A percentile compares a stretch with the other conserved stretches of the same genome.
Evolutionary conservation across 192 early-diverging fungal species (phyloP).

Genomic region (Linnemannia exigua): DNA sequence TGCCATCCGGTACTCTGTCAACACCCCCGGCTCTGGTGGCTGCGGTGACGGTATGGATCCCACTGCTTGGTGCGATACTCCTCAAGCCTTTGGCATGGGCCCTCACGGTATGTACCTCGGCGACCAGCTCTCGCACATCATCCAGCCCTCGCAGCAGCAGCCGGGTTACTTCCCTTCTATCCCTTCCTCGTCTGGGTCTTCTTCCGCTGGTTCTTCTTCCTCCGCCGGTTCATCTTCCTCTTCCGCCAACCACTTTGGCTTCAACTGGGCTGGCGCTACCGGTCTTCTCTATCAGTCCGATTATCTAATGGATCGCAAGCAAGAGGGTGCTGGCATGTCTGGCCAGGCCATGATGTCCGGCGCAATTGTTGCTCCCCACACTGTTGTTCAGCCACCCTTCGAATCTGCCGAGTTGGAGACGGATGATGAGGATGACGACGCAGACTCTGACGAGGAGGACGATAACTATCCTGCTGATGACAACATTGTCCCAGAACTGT

Average conservation of each 20-base stretch:
- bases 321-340: conserved; percentile 25
- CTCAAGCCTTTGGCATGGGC: conserved; percentile 19
- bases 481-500: conserved; percentile 23
- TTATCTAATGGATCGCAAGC: conserved; percentile 47
- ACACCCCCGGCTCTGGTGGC: conserved; percentile 27
- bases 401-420: conserved; percentile 31
- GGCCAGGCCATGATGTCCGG: conserved; percentile 19
- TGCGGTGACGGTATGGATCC: conserved; percentile 30
- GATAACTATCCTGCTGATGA: conserved; percentile 24
- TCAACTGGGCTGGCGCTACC: conserved; percentile 28
- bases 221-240: conserved; percentile 27
- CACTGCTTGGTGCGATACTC: conserved; percentile 30
- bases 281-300: conserved; percentile 29
- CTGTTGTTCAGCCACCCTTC: conserved; percentile 24
- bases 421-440: conserved; percentile 45
- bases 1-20: conserved; percentile 27
- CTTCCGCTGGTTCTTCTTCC: conserved; percentile 20
- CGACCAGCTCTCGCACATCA: conserved; percentile 30
- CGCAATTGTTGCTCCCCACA: conserved; percentile 6
- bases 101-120: conserved; percentile 16
- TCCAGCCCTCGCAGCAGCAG: conserved; percentile 35
- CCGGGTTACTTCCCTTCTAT: conserved; percentile 23
- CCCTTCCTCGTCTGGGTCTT: conserved; percentile 25
- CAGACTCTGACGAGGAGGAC: conserved; percentile 17
- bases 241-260: conserved; percentile 8